These are phyloP conservation scores for Persicaria tinctoria DNA, from an alignment of 148 eudicot species.

Conservation along the genomic window DNA sequence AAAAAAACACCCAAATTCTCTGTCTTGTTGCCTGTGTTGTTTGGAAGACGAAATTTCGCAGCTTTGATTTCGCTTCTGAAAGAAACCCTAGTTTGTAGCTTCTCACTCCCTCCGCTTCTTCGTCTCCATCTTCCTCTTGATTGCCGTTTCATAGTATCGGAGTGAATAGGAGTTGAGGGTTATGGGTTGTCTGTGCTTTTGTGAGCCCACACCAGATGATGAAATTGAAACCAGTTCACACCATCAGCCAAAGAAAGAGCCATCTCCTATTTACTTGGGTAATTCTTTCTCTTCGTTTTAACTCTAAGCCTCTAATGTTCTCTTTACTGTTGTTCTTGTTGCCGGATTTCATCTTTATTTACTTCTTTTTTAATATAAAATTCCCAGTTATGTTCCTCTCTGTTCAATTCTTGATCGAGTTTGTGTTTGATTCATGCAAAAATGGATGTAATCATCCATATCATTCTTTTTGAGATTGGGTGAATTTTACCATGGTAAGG, in stretches of 20 bases:
- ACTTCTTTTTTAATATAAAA: background rate
- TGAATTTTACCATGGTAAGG: background rate
- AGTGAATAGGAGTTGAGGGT: conserved; percentile 80
- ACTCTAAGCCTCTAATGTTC: background rate
- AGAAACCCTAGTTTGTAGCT: conserved; percentile 1
- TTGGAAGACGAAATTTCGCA: background rate
- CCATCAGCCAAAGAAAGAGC: background rate
- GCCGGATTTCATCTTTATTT: background rate
- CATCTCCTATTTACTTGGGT: conserved; percentile 8
- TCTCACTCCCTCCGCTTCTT: background rate
- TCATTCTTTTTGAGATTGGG: background rate
- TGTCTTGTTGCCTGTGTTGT: background rate
- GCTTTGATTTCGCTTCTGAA: background rate
- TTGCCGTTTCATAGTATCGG: background rate
- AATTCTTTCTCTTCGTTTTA: background rate
- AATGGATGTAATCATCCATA: background rate
- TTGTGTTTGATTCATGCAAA: background rate
- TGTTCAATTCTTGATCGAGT: background rate
- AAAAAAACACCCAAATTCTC: background rate
- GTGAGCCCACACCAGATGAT: background rate
- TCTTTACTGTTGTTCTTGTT: background rate
- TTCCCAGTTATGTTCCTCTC: background rate
- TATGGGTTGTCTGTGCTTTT: conserved; percentile 17
- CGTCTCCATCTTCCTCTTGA: background rate
- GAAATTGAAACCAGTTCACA: background rate